Evolutionary conservation across 2,329 filamentous ascomycete genomes (phyloP), one percentile per base, ranked within the genome.

Genomic region (Colletotrichum caudatum): DNA sequence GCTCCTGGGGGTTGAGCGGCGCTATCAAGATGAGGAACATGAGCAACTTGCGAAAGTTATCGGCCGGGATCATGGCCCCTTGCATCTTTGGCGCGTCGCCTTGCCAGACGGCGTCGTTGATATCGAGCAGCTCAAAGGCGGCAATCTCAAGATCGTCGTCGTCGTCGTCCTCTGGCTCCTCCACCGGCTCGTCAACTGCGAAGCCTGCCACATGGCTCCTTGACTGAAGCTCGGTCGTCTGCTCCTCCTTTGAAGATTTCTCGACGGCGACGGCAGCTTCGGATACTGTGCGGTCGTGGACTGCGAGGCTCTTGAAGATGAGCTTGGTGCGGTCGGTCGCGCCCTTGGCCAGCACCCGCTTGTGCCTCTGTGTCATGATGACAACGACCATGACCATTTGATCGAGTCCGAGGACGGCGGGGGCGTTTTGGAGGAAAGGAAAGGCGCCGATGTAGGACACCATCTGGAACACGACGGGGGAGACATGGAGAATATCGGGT

Each of bases 321-420:
- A 94, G 83, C 78, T 90, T 90, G 37, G 86, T 85, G 74, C 90
- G 86, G 76, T 90, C 89, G 26, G 83, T 83, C 37, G 86, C 86
- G 2, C 88, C 87, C 71, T 85, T 86, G 66, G 86, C 86, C 46
- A 94, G 78, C 9, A 93, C 90, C 37, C 87, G 86, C 59, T 85
- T 86, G 78, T 93, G 92, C 70, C 92, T 85, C 76, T 92, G 90
- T 1, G 92, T 94, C 83, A 94, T 86, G 73, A 94, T 88, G 2
- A 91, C 90, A 59, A 94, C 86, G 1, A 92, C 91, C 82, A 93
- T 92, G 69, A 94, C 85, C 80, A 94, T 82, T 75, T 91, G 90
- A 72, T 93, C 89, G 54, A 92, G 87, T 11, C 91, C 90, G 60
- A 94, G 80, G 3, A 93, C 90, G 3, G 87, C 90, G 0, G 92